phyloP scores from a whole-genome alignment of 73 alveolate genomes.

The Symbiodinium pilosum region DNA sequence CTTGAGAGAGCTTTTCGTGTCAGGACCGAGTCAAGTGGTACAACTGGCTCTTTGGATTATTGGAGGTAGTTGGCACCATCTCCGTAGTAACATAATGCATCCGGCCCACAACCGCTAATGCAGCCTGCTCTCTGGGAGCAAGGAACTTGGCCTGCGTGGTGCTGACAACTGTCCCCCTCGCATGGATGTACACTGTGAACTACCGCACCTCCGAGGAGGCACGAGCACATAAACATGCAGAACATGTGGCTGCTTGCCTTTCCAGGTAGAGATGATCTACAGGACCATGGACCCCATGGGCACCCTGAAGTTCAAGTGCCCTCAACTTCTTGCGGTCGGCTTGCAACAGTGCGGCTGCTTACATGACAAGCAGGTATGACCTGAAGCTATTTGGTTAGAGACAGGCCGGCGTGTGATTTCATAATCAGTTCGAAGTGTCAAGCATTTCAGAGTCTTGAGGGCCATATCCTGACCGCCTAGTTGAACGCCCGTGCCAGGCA shows the following conservation, averaged over 20 bases:
- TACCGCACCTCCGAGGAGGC: slow-evolving; percentile 84
- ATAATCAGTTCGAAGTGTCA: no score
- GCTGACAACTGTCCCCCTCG: slow-evolving; percentile 47
- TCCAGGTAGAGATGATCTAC: slow-evolving; percentile 46
- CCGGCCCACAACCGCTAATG: no score
- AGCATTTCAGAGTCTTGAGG: no score
- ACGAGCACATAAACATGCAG: no score
- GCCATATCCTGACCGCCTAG: no score
- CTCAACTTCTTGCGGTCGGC: background rate
- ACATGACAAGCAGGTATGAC: slow-evolving; percentile 41
- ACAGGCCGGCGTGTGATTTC: background rate
- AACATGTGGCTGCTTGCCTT: background rate
- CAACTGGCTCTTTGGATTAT: slow-evolving; percentile 48
- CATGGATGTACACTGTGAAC: slow-evolving; percentile 93
- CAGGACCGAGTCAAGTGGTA: slow-evolving; percentile 95
- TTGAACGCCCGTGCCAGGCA: background rate
- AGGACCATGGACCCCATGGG: slow-evolving; percentile 92
- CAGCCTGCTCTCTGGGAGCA: background rate
- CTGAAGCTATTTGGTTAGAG: slow-evolving; percentile 59
- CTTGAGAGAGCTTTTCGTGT: no score
- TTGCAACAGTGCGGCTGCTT: background rate
- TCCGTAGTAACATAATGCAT: no score
- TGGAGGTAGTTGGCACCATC: background rate
- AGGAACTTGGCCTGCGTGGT: slow-evolving; percentile 91
- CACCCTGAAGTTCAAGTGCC: slow-evolving; percentile 83